phyloP scores from a whole-genome alignment of 305 asterid species.

The Nicotiana rustica region DNA sequence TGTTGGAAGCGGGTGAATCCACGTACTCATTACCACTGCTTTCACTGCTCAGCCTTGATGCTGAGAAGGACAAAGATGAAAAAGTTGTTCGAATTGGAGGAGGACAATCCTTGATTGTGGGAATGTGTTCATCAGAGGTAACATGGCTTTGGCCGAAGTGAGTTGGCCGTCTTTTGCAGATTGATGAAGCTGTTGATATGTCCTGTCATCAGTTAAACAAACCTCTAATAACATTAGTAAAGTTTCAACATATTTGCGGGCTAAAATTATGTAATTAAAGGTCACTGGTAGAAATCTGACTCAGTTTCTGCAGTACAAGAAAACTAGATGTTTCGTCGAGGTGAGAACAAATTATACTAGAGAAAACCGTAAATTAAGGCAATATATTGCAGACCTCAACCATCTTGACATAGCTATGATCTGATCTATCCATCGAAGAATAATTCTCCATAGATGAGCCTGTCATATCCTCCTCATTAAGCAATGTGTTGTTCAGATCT shows the following conservation, averaged over 20 bases:
- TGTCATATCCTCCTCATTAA: constrained; percentile 33
- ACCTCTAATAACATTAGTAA: background rate
- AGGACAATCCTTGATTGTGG: constrained; percentile 37
- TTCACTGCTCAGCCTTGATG: constrained; percentile 56
- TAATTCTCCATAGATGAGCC: constrained; percentile 51
- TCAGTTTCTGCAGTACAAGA: background rate
- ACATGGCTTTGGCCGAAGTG: background rate
- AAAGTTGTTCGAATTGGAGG: constrained; percentile 28
- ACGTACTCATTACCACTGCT: constrained; percentile 49
- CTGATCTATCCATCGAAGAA: constrained; percentile 43
- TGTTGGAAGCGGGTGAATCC: constrained; percentile 40
- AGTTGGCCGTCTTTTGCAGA: constrained; percentile 35
- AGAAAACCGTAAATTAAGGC: background rate
- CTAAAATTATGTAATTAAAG: background rate
- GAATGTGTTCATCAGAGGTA: constrained; percentile 27
- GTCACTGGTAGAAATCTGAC: background rate
- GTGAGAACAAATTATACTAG: background rate
- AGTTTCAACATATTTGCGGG: background rate
- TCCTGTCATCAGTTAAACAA: constrained; percentile 44
- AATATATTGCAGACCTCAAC: constrained; percentile 15
- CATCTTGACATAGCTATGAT: constrained; percentile 40
- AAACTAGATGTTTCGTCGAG: background rate
- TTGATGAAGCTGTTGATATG: constrained; percentile 43
- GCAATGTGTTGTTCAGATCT: constrained; percentile 41
- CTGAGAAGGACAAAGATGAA: constrained; percentile 47